Base-by-base conservation (phyloP, 495 filamentous ascomycete genomes). In the Astrocystis sublimbata region DNA sequence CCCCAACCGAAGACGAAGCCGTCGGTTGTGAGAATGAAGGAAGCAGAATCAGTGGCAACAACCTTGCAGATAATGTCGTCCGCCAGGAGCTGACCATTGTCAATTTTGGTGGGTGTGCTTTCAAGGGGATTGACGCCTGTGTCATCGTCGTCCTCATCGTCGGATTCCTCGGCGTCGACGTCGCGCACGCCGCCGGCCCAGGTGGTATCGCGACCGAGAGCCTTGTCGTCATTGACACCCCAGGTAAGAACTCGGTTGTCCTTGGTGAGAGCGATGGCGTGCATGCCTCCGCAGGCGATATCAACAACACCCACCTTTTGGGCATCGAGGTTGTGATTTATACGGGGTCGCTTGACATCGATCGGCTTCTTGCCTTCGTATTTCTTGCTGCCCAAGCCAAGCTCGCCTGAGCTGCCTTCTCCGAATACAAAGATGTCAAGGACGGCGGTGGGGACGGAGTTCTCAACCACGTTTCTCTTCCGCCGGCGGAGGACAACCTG, bases 1-100 rank as follows among this genome's bases (percentile, higher is more conserved):
- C 88, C 88, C 88, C 88, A 91, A 12, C 87, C 88, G 64, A 85
- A 90, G 17, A 91, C 87, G 30, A 72, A 72, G 8, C 88, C 88
- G 31, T 82, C 79, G 28, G 83, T 79, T 3, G 88, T 90, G 23
- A 91, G 74, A 10, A 82, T 82, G 70, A 90, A 86, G 0, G 84
- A 84, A 38, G 82, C 78, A 45, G 83, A 87, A 65, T 90, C 87
- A 41, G 82, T 80, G 56, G 87, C 88, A 24, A 77, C 78, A 47
- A 91, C 77, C 59, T 84, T 78, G 19, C 79, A 78, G 70, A 89
- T 88, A 19, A 71, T 61, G 28, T 76, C 67, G 2, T 82, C 84
- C 38, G 75, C 81, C 53, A 81, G 73, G 42, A 89, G 81, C 8
- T 74, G 58, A 23, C 80, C 76, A 12, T 84, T 72, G 26, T 81